Base-by-base conservation (phyloP, 495 filamentous ascomycete genomes). In the Trichocladium uniseriatum region DNA sequence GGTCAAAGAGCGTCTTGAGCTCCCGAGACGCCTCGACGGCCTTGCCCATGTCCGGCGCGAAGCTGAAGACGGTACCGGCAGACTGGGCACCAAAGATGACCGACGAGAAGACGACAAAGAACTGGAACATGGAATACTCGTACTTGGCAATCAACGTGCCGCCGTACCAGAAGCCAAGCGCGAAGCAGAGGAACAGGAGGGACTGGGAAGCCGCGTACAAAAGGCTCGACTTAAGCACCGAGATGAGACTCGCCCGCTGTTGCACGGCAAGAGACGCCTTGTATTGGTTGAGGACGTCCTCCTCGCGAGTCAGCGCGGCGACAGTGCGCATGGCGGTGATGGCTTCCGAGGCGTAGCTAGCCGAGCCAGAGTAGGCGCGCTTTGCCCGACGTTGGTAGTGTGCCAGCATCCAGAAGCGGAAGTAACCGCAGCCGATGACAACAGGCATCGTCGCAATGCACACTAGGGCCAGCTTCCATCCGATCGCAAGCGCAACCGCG, bases 401-500 rank as follows among this genome's bases (percentile, higher is more conserved):
- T 6, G 83, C 78, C 16, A 95, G 76, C 74, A 69, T 66, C 61
- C 61, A 62, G 66, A 94, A 88, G 6, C 89, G 80, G 67, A 87
- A 81, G 72, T 87, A 95, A 19, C 90, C 90, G 63, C 84, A 92
- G n/a, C 65, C 79, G 3, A 95, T 67, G 1, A 96, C 69, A 29
- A 94, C 58, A 1, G 90, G 90, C 43, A 95, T 81, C 20, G 83
- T 84, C 3, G 87, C 73, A 51, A 81, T 83, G 64, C 86, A 91
- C 20, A 95, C 90, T 10, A 96, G 73, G 7, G 86, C 87, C 31
- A 96, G 73, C 64, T 96, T 94, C 89, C 89, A 96, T 21, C 85
- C 90, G 57, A 94, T 75, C 4, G 79, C 70, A 21, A 82, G 67
- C 7, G 81, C 74, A 22, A 95, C 63, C 13, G 77, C 60, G 47